Evolutionary conservation across 1,139 yeast species (phyloP), one percentile per base, ranked within the genome.

Genomic region (Geotrichum carabidarum): DNA sequence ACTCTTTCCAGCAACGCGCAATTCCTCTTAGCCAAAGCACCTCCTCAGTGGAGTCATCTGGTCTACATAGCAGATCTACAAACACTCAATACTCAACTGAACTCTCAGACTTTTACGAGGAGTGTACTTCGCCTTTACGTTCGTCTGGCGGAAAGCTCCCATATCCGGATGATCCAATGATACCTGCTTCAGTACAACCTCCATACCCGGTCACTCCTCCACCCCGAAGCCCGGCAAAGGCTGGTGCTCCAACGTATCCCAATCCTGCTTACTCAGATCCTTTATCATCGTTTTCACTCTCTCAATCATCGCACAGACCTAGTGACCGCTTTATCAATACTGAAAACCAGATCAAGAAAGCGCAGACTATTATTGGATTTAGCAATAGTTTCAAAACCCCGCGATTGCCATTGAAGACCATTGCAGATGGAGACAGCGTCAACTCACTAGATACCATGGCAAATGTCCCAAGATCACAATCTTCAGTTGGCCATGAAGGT

Each of bases 21-120:
- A 41, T 43, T 8, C 53, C 53, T 12, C 36, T 44, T 6, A 50
- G 54, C 32, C 54, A 49, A 15, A 50, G 48, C 4, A 45, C 50
- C 5, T 52, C 55, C 30, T 52, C 55, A 2, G 36, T 48, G n/a
- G 48, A 51, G 11, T 52, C 55, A 9, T 52, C 55, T 15, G 55
- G 55, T 5, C n/a, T 48, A 14, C 56, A 53, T 31, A 53, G 56
- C 35, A 35, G 50, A n/a, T 53, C 56, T 5, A 53, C 56, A 1
- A 53, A 44, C n/a, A 53, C 56, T 4, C 56, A 50, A 41, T 50
- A 50, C 30, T 50, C 56, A 5, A 46, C 44, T 3, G 50, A 51
- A 11, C 14, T 41, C 6, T 48, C 51, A 14, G 55, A 48, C 22
- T 46, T 44, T 7, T 41, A 14, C 42, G 55, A 52, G 8, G 55